These are phyloP conservation scores for Chaetomiaceae sp. DNA, from an alignment of 2,329 filamentous ascomycete species.

Conservation along the genomic window DNA sequence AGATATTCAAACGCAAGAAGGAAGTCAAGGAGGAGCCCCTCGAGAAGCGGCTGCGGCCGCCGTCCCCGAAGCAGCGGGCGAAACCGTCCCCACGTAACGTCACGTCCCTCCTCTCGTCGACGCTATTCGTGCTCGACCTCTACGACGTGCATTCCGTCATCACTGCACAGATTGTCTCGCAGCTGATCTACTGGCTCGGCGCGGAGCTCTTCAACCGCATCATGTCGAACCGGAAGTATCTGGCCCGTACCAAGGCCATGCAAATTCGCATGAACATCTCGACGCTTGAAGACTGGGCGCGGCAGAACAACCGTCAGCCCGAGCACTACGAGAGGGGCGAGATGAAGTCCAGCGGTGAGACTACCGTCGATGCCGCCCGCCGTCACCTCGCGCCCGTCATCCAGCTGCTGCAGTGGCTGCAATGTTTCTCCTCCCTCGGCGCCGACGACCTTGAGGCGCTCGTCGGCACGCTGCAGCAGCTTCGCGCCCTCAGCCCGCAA, in stretches of 20 bases:
- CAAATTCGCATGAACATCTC: slow-evolving; percentile 99
- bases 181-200: slow-evolving; percentile 92
- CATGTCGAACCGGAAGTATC: slow-evolving; percentile 91
- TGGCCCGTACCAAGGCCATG: slow-evolving; percentile 97
- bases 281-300: slow-evolving; percentile 89
- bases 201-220: slow-evolving; percentile 96
- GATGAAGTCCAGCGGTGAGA: slow-evolving; percentile 77
- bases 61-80: slow-evolving; percentile 85
- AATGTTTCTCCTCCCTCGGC: slow-evolving; percentile 90
- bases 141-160: slow-evolving; percentile 99
- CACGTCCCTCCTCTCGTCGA: slow-evolving; percentile 90
- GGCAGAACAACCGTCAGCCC: slow-evolving; percentile 84
- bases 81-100: slow-evolving; percentile 93
- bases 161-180: slow-evolving; percentile 81
- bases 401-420: slow-evolving; percentile 92
- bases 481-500: slow-evolving; percentile 75
- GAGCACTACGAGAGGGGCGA: slow-evolving; percentile 95
- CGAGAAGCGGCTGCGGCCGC: slow-evolving; percentile 86
- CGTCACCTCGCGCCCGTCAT: slow-evolving; percentile 85
- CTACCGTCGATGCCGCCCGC: slow-evolving; percentile 75
- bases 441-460: slow-evolving; percentile 81
- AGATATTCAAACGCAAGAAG: slow-evolving; percentile 85
- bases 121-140: slow-evolving; percentile 93
- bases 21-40: slow-evolving; percentile 84
- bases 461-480: slow-evolving; percentile 80